Percentiles rank a stretch among this genome's conserved stretches.
These are phyloP conservation scores for Rhizomucor pusillus DNA, from an alignment of 371 early-diverging fungal species.

Conservation along the genomic window DNA sequence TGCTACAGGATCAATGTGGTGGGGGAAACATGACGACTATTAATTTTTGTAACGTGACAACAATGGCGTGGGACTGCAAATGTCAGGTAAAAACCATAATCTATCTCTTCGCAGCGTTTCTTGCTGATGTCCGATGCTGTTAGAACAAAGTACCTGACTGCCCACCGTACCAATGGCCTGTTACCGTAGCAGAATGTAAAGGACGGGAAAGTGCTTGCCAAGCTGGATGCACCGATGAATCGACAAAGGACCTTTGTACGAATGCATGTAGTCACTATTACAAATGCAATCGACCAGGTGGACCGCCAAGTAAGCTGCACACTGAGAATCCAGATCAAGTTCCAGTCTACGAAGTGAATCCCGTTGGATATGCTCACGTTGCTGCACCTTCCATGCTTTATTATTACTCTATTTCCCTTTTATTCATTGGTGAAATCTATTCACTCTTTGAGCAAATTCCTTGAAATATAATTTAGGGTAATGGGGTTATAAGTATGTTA, in stretches of 20 bases:
- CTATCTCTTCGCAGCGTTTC: background rate
- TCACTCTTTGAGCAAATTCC: too few species aligned
- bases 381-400: background rate
- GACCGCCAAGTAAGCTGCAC: conserved; percentile 19
- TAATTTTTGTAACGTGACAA: conserved; percentile 20
- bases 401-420: background rate
- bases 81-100: conserved; percentile 22
- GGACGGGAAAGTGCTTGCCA: conserved; percentile 24
- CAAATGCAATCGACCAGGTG: conserved; percentile 26
- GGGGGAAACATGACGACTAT: conserved; percentile 1
- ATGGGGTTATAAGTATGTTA: too few species aligned
- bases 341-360: conserved; percentile 15
- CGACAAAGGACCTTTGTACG: conserved; percentile 18
- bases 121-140: background rate
- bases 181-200: conserved; percentile 28
- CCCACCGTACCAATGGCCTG: conserved; percentile 42
- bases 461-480: too few species aligned
- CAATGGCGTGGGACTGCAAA: conserved; percentile 43
- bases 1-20: conserved; percentile 14
- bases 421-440: too few species aligned
- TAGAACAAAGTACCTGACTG: conserved; percentile 31
- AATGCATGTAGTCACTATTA: conserved; percentile 21
- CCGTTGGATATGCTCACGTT: too few species aligned
- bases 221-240: conserved; percentile 15
- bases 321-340: conserved; percentile 11